Conservation (phyloP, 768 basidiomycete genomes). For the Rhodosporidiobolus odoratus region DNA sequence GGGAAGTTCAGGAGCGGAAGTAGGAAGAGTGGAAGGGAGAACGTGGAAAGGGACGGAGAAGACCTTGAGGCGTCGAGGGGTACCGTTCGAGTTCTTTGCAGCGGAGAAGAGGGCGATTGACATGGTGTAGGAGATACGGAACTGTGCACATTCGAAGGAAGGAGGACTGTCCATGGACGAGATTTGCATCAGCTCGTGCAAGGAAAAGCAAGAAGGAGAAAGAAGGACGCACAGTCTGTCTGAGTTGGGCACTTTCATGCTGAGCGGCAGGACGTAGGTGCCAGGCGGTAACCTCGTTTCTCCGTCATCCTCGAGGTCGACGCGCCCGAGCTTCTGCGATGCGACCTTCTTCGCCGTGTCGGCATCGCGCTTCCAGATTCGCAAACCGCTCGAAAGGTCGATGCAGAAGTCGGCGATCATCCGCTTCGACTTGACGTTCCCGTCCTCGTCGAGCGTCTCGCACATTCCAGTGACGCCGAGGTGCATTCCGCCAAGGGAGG, state of each 20-base stretch:
- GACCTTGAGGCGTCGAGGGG: slow-evolving; percentile 40
- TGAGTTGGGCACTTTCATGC: slow-evolving; percentile 43
- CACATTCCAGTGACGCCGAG: slow-evolving; percentile 42
- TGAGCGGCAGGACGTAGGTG: slow-evolving; percentile 42
- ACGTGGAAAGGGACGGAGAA: slow-evolving; percentile 42
- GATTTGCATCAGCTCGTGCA: background rate
- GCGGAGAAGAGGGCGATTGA: slow-evolving; percentile 42
- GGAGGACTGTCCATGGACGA: slow-evolving; percentile 33
- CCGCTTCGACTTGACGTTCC: slow-evolving; percentile 40
- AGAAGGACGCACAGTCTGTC: slow-evolving; percentile 38
- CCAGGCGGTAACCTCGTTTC: slow-evolving; percentile 38
- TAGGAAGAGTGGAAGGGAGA: slow-evolving; percentile 42
- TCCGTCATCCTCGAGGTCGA: slow-evolving; percentile 30
- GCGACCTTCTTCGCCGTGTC: slow-evolving; percentile 19
- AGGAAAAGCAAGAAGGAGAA: background rate
- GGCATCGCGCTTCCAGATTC: slow-evolving; percentile 43
- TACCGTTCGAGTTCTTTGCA: slow-evolving; percentile 25
- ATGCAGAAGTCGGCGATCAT: slow-evolving; percentile 44
- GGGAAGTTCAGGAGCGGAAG: slow-evolving; percentile 40
- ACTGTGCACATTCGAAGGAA: slow-evolving; percentile 41
- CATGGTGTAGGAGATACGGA: slow-evolving; percentile 43
- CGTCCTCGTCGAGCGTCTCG: slow-evolving; percentile 38
- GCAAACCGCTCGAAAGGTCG: slow-evolving; percentile 40
- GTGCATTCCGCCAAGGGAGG: slow-evolving; percentile 41
- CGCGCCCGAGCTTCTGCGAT: slow-evolving; percentile 6